phyloP scores from a whole-genome alignment of 495 filamentous ascomycete species.

The Peziza echinospora region DNA sequence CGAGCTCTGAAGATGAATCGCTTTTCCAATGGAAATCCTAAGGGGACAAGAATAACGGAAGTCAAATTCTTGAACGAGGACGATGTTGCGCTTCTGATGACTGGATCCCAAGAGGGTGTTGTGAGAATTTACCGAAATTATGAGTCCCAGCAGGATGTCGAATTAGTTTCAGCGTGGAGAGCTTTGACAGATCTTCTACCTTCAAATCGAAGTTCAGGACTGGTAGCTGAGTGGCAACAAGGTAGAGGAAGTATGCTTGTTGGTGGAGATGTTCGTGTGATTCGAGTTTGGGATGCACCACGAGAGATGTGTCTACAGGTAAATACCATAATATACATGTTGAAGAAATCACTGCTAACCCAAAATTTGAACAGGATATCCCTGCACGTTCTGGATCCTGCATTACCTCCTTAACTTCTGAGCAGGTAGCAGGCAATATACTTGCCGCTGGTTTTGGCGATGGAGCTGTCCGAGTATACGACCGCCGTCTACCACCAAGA shows the following conservation, averaged over 20 bases:
- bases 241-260: slow-evolving; percentile 85
- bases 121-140: slow-evolving; percentile 89
- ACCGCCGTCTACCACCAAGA: slow-evolving; percentile 58
- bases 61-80: slow-evolving; percentile 96
- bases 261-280: slow-evolving; percentile 86
- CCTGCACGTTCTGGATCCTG: slow-evolving; percentile 87
- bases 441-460: slow-evolving; percentile 95
- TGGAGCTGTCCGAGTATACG: slow-evolving; percentile 86
- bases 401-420: slow-evolving; percentile 84
- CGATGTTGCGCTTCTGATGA: slow-evolving; percentile 84
- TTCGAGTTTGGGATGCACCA: slow-evolving; percentile 85
- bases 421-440: slow-evolving; percentile 89
- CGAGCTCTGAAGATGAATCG: slow-evolving; percentile 46
- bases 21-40: slow-evolving; percentile 85
- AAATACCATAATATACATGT: slow-evolving; percentile 12
- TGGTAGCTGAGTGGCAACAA: slow-evolving; percentile 97
- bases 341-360: background rate
- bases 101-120: slow-evolving; percentile 82
- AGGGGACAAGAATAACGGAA: slow-evolving; percentile 79
- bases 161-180: slow-evolving; percentile 81
- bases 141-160: slow-evolving; percentile 43
- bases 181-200: slow-evolving; percentile 81
- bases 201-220: slow-evolving; percentile 75
- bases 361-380: slow-evolving; percentile 43
- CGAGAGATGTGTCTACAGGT: slow-evolving; percentile 74